Conservation (phyloP, 306 rosid genomes). For the Fragaria nilgerrensis region DNA sequence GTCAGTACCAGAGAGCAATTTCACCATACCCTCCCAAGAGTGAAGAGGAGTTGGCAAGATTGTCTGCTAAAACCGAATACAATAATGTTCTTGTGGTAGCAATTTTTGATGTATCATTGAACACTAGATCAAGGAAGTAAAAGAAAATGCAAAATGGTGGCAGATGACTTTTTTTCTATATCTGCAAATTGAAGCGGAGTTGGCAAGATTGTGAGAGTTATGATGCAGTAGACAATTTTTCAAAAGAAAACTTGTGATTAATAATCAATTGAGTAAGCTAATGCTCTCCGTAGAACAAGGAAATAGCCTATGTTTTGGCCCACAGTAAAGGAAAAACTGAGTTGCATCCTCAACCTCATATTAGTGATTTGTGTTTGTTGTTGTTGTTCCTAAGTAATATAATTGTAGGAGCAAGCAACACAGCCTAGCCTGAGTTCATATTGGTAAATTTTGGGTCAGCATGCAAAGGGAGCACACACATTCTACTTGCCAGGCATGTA, state of each 20-base stretch:
- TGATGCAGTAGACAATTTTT: background rate
- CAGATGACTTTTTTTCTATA: background rate
- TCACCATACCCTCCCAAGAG: background rate
- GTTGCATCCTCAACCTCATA: no score
- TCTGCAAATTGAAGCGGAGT: background rate
- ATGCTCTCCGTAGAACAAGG: background rate
- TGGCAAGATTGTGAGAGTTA: background rate
- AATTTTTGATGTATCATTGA: background rate
- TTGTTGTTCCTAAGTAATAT: no score
- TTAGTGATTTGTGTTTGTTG: no score
- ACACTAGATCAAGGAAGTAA: background rate
- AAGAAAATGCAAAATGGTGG: background rate
- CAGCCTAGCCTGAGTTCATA: no score
- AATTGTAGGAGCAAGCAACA: no score
- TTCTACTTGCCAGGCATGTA: no score
- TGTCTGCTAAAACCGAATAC: background rate
- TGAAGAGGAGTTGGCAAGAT: background rate
- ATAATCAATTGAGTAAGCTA: no score
- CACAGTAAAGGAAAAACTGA: background rate
- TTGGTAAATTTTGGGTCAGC: no score
- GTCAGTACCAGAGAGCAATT: background rate
- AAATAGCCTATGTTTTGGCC: background rate
- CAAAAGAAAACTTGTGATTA: no score
- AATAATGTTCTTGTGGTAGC: background rate
- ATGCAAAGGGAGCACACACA: no score